Evolutionary conservation across 192 early-diverging fungal species (phyloP).

Genomic region (Entomortierella beljakovae): DNA sequence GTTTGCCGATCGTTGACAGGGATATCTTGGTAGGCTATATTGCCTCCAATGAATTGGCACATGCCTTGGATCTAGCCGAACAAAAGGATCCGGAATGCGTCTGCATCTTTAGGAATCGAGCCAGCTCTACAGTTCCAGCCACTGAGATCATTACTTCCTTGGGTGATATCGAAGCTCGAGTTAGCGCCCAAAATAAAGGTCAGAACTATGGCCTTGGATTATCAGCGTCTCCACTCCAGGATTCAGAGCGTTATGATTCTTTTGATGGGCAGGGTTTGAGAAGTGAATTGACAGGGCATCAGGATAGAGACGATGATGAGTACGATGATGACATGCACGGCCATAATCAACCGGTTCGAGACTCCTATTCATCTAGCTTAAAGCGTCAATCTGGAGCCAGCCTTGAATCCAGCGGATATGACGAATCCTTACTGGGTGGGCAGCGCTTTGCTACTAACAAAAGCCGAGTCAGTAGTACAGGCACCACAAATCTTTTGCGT

Average conservation of each 20-base stretch:
- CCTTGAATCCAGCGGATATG: background rate
- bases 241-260: background rate
- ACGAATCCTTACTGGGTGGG: background rate
- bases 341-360: constrained; percentile 17
- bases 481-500: constrained; percentile 22
- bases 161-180: constrained; percentile 9
- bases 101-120: constrained; percentile 66
- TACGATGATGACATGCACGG: constrained; percentile 46
- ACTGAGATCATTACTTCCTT: constrained; percentile 57
- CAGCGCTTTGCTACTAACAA: constrained; percentile 7
- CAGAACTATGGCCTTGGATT: background rate
- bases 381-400: background rate
- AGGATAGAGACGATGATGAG: background rate
- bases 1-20: constrained; percentile 74
- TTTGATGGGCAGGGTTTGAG: background rate
- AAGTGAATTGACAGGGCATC: background rate
- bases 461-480: constrained; percentile 26
- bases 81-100: constrained; percentile 54
- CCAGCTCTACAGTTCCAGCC: constrained; percentile 48
- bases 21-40: constrained; percentile 82
- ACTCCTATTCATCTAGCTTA: background rate
- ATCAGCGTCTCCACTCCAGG: background rate
- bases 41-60: constrained; percentile 82
- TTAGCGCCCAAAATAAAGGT: background rate
- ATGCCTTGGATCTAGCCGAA: constrained; percentile 68